Percentiles rank a stretch among this genome's conserved stretches.
phyloP scores from a whole-genome alignment of 345 rosid genomes.

The Erysimum cheiranthoides region DNA sequence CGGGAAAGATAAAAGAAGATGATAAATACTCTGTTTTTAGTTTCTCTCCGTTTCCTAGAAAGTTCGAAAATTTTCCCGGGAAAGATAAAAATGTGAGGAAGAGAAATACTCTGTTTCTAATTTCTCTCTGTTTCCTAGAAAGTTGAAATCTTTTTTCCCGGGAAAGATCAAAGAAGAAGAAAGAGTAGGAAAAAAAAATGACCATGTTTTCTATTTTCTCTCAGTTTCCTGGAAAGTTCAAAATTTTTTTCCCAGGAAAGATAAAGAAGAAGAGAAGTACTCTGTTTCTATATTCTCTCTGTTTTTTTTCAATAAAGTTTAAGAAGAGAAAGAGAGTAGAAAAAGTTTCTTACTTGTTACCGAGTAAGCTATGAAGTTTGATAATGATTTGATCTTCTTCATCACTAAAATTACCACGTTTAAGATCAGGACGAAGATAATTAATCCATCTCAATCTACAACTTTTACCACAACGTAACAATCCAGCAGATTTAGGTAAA shows the following conservation, averaged over 20 bases:
- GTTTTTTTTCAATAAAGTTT: too few relatives aligned
- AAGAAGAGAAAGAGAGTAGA: background rate
- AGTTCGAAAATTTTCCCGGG: background rate
- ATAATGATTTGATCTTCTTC: constrained; percentile 76
- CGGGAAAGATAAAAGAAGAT: background rate
- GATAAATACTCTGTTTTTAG: background rate
- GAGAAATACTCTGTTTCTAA: background rate
- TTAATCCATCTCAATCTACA: constrained; percentile 96
- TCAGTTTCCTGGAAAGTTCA: too few relatives aligned
- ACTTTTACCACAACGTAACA: constrained; percentile 48
- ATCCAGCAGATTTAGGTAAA: constrained; percentile 83
- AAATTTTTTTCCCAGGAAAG: too few relatives aligned
- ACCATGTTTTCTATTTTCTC: too few relatives aligned
- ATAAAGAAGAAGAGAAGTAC: too few relatives aligned
- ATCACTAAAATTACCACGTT: constrained; percentile 70
- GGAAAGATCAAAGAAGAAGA: background rate
- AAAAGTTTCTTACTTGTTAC: constrained; percentile 66
- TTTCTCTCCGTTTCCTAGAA: constrained; percentile 1
- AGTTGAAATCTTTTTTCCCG: background rate
- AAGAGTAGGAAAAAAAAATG: background rate
- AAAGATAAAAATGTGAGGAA: background rate
- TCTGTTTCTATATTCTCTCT: too few relatives aligned
- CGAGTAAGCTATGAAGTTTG: constrained; percentile 77
- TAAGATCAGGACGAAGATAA: constrained; percentile 93
- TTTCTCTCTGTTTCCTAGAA: constrained; percentile 5